A percentile compares a stretch with the other conserved stretches of the same genome.
These are phyloP conservation scores for Symbiodinium pilosum DNA, from an alignment of 73 alveolate species.

Conservation along the genomic window DNA sequence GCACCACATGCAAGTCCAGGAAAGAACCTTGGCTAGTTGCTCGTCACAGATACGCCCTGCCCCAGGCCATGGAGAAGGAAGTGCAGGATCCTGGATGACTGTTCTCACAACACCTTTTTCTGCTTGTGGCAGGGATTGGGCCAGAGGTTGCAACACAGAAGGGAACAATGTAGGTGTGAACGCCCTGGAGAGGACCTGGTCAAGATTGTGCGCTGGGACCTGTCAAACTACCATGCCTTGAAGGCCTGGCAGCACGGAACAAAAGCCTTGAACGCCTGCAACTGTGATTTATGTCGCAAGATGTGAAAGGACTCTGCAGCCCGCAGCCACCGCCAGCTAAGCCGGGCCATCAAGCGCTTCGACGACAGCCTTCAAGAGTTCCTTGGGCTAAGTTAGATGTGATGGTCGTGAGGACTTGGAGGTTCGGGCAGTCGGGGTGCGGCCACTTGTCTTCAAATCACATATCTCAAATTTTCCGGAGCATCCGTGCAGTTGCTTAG, in stretches of 20 bases:
- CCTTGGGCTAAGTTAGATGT: neutral
- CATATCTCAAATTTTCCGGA: too few species aligned
- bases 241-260: constrained; percentile 29
- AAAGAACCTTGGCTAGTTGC: neutral
- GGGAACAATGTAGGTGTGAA: neutral
- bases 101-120: neutral
- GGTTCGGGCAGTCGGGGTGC: neutral
- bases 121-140: too few species aligned
- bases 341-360: constrained; percentile 89
- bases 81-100: constrained; percentile 23
- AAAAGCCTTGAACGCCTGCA: neutral
- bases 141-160: neutral
- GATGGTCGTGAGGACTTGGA: neutral
- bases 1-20: neutral
- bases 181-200: constrained; percentile 54
- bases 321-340: constrained; percentile 89
- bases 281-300: too few species aligned
- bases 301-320: constrained; percentile 70
- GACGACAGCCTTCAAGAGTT: constrained; percentile 85
- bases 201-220: constrained; percentile 87
- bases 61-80: constrained; percentile 93
- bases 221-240: constrained; percentile 88
- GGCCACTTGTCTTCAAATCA: too few species aligned
- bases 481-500: neutral
- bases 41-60: neutral